Evolutionary conservation across 192 early-diverging fungal species (phyloP), one percentile per base, ranked within the genome.

Genomic region (Tieghemiomyces parasiticus): DNA sequence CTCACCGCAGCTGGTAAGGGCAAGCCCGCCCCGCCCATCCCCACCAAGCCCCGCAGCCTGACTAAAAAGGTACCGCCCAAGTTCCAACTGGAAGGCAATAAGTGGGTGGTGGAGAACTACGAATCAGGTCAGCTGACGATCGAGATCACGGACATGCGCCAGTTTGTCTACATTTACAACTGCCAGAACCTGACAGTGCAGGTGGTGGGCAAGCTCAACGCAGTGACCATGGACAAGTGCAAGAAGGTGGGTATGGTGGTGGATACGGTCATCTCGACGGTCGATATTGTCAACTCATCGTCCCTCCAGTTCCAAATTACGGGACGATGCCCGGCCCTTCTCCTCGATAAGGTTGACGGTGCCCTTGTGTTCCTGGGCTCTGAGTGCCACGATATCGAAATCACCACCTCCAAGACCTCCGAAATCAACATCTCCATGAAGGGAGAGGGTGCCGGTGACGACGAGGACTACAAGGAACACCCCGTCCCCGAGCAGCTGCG

Each of bases 61-160:
- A 77, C 76, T 9, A 64, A 78, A 26, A 87, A 88, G 66, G 80
- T 79, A 44, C 86, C 88, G 29, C 83, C 91, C 46, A 87, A 85
- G 68, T 75, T 84, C 61, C 79, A 75, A 35, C 72, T 97, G 58
- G 84, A 90, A 60, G 91, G 89, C 54, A 86, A 83, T 74, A 94
- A 95, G 73, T 99, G 95, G 95, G 74, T 81, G 20, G 81, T 99
- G 16, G 95, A 99, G 73, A 89, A 95, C 75, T 85, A 87, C 69
- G 69, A 71, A 65, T 14, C 25, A 19, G 38, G 26, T 0, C 67
- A 73, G 46, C 74, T 99, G 24, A 72, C 87, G 10, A 78, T 99
- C 62, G 89, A 93, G 54, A 76, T 79, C 1, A 81, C 85, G 0
- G 83, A 87, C 59, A 81, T 93, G 52, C 84, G 81, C 61, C 91